Conservation (phyloP, 305 asterid species). For the Solanum hybrid region DNA sequence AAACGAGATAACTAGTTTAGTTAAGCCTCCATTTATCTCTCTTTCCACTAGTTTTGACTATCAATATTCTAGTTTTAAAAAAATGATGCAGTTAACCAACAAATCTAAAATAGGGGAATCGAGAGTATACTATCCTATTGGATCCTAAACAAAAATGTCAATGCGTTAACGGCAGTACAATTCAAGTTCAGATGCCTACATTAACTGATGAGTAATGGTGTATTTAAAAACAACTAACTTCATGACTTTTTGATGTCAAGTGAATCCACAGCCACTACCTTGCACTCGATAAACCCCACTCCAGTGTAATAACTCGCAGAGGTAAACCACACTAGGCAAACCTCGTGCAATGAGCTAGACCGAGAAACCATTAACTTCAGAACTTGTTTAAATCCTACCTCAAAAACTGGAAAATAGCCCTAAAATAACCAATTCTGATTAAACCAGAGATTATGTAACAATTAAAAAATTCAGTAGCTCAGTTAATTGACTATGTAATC, state of each 20-base stretch:
- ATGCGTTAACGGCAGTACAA: background rate
- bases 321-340: background rate
- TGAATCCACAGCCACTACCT: background rate
- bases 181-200: background rate
- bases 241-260: background rate
- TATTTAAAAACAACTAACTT: background rate
- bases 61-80: background rate
- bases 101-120: background rate
- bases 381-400: background rate
- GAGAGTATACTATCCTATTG: background rate
- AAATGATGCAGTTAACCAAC: background rate
- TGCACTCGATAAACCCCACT: background rate
- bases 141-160: background rate
- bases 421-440: background rate
- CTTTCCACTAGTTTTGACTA: background rate
- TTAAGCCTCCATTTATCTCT: background rate
- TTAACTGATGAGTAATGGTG: background rate
- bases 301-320: background rate
- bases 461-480: background rate
- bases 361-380: background rate
- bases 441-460: background rate
- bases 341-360: background rate
- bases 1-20: background rate
- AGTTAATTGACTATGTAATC: background rate
- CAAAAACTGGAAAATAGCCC: background rate